A percentile compares a stretch with the other conserved stretches of the same genome.
Conservation (phyloP, 192 early-diverging fungal species). For the Mortierella alpina region DNA sequence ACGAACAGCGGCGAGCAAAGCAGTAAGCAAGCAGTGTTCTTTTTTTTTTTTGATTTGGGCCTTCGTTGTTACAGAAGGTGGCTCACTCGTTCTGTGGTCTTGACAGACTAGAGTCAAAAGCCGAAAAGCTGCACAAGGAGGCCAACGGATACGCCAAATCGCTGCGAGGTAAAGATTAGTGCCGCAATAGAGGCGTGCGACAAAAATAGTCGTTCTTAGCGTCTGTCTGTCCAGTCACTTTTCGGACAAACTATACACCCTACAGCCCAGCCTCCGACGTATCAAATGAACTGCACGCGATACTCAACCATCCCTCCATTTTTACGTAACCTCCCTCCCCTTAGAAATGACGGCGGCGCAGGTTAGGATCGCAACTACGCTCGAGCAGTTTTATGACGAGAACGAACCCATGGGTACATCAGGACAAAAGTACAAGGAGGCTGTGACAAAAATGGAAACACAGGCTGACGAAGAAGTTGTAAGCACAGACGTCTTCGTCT, state of each 20-base stretch:
- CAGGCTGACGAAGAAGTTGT: constrained; percentile 76
- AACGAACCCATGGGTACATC: constrained; percentile 75
- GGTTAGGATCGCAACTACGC: constrained; percentile 84
- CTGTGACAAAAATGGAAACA: constrained; percentile 81
- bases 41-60: not conserved
- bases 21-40: constrained; percentile 29
- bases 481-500: not conserved
- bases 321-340: not conserved
- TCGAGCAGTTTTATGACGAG: constrained; percentile 91
- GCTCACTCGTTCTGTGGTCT: not conserved
- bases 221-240: too few relatives aligned
- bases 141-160: constrained; percentile 93
- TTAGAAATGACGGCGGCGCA: constrained; percentile 89
- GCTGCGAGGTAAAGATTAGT: constrained; percentile 66
- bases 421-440: constrained; percentile 85
- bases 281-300: too few relatives aligned
- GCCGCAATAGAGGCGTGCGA: not conserved
- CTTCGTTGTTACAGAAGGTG: not conserved
- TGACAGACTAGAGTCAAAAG: constrained; percentile 81
- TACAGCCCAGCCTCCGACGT: not conserved
- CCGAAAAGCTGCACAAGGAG: constrained; percentile 88
- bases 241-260: not conserved
- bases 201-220: not conserved
- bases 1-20: constrained; percentile 82
- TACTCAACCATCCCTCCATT: not conserved